Evolutionary conservation across 176 grass and related monocot species (phyloP).

Genomic region (Zoysia pacifica): DNA sequence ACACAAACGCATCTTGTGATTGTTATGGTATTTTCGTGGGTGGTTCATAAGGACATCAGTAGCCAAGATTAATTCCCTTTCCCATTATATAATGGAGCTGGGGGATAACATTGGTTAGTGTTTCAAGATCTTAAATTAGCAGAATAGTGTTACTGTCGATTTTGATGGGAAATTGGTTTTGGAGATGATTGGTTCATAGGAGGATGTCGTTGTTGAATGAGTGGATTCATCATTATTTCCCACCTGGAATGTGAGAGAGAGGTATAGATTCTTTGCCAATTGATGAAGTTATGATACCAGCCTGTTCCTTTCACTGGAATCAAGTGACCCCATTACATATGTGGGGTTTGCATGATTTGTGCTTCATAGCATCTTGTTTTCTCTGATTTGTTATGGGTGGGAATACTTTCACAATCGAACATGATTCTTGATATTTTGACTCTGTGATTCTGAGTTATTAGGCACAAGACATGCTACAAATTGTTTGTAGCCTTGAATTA

Average conservation of each 20-base stretch:
- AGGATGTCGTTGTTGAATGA: background rate
- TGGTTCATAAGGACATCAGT: background rate
- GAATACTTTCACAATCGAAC: background rate
- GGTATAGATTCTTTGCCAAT: constrained; percentile 22
- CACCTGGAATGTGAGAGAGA: constrained; percentile 11
- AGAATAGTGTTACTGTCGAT: background rate
- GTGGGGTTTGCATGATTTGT: constrained; percentile 25
- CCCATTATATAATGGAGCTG: background rate
- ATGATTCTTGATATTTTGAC: constrained; percentile 24
- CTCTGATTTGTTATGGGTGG: no score
- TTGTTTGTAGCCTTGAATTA: background rate
- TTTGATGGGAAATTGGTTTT: constrained; percentile 11
- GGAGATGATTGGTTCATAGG: background rate
- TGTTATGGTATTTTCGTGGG: background rate
- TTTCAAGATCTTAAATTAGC: constrained; percentile 21
- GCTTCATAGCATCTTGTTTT: background rate
- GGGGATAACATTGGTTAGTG: background rate
- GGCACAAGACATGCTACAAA: background rate
- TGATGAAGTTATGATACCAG: background rate
- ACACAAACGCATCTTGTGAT: background rate
- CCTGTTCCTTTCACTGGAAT: constrained; percentile 17
- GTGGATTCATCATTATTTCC: background rate
- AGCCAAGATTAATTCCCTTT: background rate
- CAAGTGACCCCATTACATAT: constrained; percentile 12
- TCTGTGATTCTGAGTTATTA: background rate